Base-by-base conservation (phyloP, 1,284 basidiomycete species). In the Cryptococcus sp. region DNA sequence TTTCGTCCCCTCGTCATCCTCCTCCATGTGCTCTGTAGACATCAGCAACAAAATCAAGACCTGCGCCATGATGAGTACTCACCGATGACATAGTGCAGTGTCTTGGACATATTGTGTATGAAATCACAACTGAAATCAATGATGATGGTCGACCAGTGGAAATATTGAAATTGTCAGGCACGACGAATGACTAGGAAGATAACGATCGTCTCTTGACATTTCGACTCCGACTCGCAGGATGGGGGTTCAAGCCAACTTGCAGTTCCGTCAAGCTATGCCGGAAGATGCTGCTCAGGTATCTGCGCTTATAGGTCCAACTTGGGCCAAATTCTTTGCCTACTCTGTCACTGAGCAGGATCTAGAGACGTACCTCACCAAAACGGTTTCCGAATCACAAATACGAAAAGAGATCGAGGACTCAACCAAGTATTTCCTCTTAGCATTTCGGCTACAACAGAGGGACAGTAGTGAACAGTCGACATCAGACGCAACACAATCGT, bases 1-100 rank as follows among this genome's bases (percentile, higher is more conserved):
- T 59, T 81, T 83, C 2, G 83, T 78, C 4, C 80, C 80, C 43
- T 82, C 80, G 57, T 94, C 91, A 69, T 94, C 91, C 53, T 91
- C 87, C 69, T 97, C 92, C 91, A 94, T 93, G 69, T 96, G 91
- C 65, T 96, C 91, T 92, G 62, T 4, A n/a, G n/a, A 28, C 1
- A 18, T 39, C 16, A 41, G 51, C 50, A 49, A 51, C 40, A 22
- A 39, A 14, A 18, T n/a, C 49, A 18, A 53, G 39, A 44, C 13
- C 0, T 22, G 16, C 11, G 28, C 7, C 16, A n/a, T 18, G 14
- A 16, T 9, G 2, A 19, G 14, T 13, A 46, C 69, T 41, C 31
- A 73, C 71, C 72, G 41, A 75, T 75, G 28, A 71, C 67, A 60
- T 74, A 75, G 48, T 67, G 65, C 57, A 62, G 68, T 37, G 54